Percentiles rank a stretch among this genome's conserved stretches.
Conservation (phyloP, 75 land plant genomes). For the Pinus taeda region DNA sequence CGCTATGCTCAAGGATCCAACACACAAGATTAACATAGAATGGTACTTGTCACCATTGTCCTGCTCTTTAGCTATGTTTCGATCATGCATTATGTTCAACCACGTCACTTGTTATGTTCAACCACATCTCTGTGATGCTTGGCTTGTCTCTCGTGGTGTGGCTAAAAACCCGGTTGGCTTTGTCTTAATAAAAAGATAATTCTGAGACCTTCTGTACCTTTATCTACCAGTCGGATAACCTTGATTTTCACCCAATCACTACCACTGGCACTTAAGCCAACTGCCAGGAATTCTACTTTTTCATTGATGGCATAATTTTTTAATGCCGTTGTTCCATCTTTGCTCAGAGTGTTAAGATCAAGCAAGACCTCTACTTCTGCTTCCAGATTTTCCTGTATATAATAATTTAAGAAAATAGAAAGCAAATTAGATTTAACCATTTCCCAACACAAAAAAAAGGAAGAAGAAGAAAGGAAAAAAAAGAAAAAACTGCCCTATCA, state of each 20-base stretch:
- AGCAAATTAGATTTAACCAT: no score
- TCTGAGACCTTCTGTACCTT: slow-evolving; percentile 16
- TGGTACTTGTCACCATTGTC: no score
- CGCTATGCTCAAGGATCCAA: no score
- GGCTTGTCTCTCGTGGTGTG: no score
- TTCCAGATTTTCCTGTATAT: slow-evolving; percentile 61
- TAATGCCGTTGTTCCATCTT: slow-evolving; percentile 84
- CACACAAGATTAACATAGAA: no score
- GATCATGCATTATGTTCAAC: no score
- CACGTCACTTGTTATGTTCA: no score
- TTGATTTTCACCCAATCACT: slow-evolving; percentile 95
- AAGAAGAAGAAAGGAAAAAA: not conserved
- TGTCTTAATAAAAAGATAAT: no score
- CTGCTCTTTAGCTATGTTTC: no score
- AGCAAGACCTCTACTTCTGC: slow-evolving; percentile 77
- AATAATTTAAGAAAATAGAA: no score
- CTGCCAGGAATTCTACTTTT: slow-evolving; percentile 80
- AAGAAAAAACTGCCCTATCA: not conserved
- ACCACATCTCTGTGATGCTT: no score
- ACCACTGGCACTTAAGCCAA: slow-evolving; percentile 86
- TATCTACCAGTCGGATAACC: slow-evolving; percentile 75
- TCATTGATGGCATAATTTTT: slow-evolving; percentile 46
- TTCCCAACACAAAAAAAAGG: not conserved
- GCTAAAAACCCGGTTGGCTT: no score
- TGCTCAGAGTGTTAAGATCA: slow-evolving; percentile 84